These are phyloP conservation scores for Phlebiopsis flavidoalba DNA, from an alignment of 768 basidiomycete genomes.

Conservation along the genomic window DNA sequence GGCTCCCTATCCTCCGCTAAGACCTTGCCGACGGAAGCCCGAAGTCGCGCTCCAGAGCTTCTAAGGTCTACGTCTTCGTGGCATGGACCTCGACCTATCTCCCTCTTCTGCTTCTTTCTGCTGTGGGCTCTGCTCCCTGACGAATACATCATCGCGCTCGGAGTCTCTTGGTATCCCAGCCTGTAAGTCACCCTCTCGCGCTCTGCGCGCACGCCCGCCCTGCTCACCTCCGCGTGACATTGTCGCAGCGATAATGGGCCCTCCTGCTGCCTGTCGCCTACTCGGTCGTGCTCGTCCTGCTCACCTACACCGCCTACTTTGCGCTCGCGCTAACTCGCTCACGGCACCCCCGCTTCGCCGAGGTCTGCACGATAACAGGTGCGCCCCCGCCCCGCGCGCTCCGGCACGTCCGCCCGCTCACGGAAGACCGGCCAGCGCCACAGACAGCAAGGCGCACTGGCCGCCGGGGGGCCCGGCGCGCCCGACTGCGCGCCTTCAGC, in stretches of 20 bases:
- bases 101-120: constrained; percentile 59
- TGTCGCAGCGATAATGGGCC: constrained; percentile 77
- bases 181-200: constrained; percentile 57
- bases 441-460: no score
- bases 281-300: constrained; percentile 60
- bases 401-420: constrained; percentile 39
- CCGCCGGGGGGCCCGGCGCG: no score
- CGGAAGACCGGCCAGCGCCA: no score
- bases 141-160: constrained; percentile 55
- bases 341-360: constrained; percentile 66
- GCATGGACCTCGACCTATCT: constrained; percentile 77
- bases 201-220: not conserved
- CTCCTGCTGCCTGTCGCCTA: constrained; percentile 70
- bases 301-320: constrained; percentile 75
- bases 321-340: constrained; percentile 70
- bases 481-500: constrained; percentile 34
- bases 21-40: constrained; percentile 39
- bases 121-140: constrained; percentile 83
- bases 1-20: constrained; percentile 35
- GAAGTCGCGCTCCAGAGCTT: constrained; percentile 75
- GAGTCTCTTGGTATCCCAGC: constrained; percentile 85
- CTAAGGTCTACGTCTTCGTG: constrained; percentile 91
- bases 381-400: constrained; percentile 17
- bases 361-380: constrained; percentile 69
- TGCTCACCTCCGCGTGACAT: not conserved